Conservation (phyloP, 2,329 filamentous ascomycete genomes). For the Scolecobasidium constrictum region DNA sequence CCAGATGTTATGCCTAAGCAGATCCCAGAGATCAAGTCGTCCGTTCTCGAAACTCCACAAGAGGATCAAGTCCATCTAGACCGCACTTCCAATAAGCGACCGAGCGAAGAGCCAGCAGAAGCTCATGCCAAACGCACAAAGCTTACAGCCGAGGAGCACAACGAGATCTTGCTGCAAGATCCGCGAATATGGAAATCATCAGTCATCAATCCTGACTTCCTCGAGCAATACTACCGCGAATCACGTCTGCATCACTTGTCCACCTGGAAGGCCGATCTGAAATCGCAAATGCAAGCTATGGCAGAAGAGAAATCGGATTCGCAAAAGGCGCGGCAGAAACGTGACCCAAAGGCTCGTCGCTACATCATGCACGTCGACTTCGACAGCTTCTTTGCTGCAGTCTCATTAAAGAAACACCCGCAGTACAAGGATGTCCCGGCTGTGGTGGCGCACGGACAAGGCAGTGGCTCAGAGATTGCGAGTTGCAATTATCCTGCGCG, state of each 20-base stretch:
- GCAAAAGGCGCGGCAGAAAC: constrained; percentile 40
- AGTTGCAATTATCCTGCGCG: constrained; percentile 94
- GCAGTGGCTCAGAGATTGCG: constrained; percentile 84
- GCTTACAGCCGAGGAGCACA: constrained; percentile 86
- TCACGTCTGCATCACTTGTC: constrained; percentile 91
- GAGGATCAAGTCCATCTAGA: background rate
- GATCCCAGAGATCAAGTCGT: background rate
- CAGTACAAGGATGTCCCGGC: constrained; percentile 68
- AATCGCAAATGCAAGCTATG: constrained; percentile 73
- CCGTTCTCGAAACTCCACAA: background rate
- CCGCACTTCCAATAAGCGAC: background rate
- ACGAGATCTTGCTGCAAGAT: constrained; percentile 71
- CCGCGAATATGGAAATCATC: constrained; percentile 80
- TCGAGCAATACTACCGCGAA: constrained; percentile 91
- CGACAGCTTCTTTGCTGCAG: constrained; percentile 95
- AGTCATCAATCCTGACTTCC: constrained; percentile 82
- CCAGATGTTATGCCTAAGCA: background rate
- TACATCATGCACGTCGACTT: constrained; percentile 97
- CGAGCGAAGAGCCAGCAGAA: background rate
- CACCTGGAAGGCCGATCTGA: constrained; percentile 92
- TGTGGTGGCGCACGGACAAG: constrained; percentile 79
- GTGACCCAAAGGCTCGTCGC: constrained; percentile 52
- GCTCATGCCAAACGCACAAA: constrained; percentile 22
- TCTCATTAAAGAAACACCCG: constrained; percentile 70
- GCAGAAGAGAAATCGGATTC: constrained; percentile 55